Percentiles rank a stretch among this genome's conserved stretches.
Evolutionary conservation across 169 alveolate genomes (phyloP).

Genomic region (Plasmodium billcollinsi): DNA sequence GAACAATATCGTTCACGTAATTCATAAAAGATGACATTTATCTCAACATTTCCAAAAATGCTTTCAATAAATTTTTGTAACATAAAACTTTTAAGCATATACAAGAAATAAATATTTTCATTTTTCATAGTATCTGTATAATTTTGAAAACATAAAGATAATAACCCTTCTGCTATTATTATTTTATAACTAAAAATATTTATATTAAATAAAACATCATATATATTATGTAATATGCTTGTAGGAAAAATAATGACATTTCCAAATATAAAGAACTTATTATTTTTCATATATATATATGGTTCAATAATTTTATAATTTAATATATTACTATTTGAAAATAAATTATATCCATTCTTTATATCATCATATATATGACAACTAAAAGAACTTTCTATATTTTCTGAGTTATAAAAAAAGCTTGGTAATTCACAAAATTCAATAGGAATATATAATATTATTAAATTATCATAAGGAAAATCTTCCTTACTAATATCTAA

Average conservation of each 20-base stretch:
- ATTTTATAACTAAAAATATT: constrained; percentile 47
- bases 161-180: constrained; percentile 59
- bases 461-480: constrained; percentile 56
- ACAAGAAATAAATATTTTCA: constrained; percentile 28
- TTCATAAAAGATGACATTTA: constrained; percentile 73
- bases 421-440: constrained; percentile 17
- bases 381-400: constrained; percentile 44
- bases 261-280: constrained; percentile 63
- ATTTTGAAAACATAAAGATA: constrained; percentile 57
- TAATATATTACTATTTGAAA: constrained; percentile 50
- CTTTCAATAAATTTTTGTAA: constrained; percentile 59
- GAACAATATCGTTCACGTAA: constrained; percentile 68
- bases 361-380: constrained; percentile 49
- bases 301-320: constrained; percentile 68
- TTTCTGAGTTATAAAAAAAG: constrained; percentile 32
- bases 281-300: constrained; percentile 28
- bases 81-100: constrained; percentile 27
- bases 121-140: constrained; percentile 16
- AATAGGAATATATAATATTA: constrained; percentile 47
- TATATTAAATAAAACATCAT: constrained; percentile 62
- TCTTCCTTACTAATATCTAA: constrained; percentile 62
- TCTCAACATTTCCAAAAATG: constrained; percentile 43
- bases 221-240: constrained; percentile 21
- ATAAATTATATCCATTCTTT: constrained; percentile 60
- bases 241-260: constrained; percentile 46